A percentile compares a stretch with the other conserved stretches of the same genome.
phyloP scores from a whole-genome alignment of 2,329 filamentous ascomycete genomes.

The Pseudogymnoascus sp. region DNA sequence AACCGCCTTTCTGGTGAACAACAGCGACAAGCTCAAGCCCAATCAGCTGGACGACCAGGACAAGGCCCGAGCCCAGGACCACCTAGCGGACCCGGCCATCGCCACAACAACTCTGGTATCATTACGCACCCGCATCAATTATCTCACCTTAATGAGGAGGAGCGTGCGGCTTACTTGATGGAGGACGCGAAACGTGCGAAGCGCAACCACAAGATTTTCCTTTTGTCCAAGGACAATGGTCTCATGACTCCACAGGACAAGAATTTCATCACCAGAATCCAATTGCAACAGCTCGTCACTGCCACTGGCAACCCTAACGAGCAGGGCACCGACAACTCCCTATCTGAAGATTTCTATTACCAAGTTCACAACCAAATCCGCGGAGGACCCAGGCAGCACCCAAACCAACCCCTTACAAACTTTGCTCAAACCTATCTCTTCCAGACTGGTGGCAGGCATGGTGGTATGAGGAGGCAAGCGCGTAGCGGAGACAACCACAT shows the following conservation, averaged over 20 bases:
- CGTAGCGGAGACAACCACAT: constrained; percentile 92
- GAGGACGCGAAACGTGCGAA: constrained; percentile 95
- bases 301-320: constrained; percentile 85
- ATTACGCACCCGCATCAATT: constrained; percentile 69
- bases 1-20: constrained; percentile 54
- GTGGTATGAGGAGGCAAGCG: constrained; percentile 66
- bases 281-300: constrained; percentile 90
- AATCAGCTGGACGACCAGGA: constrained; percentile 29
- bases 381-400: constrained; percentile 81
- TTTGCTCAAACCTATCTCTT: constrained; percentile 98
- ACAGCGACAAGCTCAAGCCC: constrained; percentile 33
- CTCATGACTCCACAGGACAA: constrained; percentile 99
- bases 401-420: constrained; percentile 86
- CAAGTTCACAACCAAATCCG: constrained; percentile 95
- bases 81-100: constrained; percentile 21
- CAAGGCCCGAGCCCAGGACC: constrained; percentile 17
- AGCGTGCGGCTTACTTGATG: constrained; percentile 75
- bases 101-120: constrained; percentile 38
- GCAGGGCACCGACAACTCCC: constrained; percentile 68
- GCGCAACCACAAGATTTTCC: constrained; percentile 95
- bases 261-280: constrained; percentile 97
- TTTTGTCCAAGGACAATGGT: constrained; percentile 88
- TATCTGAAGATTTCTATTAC: constrained; percentile 96
- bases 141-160: constrained; percentile 72
- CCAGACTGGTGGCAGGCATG: constrained; percentile 81